Conservation (phyloP, 192 early-diverging fungal species). For the Backusella mclennaniae region DNA sequence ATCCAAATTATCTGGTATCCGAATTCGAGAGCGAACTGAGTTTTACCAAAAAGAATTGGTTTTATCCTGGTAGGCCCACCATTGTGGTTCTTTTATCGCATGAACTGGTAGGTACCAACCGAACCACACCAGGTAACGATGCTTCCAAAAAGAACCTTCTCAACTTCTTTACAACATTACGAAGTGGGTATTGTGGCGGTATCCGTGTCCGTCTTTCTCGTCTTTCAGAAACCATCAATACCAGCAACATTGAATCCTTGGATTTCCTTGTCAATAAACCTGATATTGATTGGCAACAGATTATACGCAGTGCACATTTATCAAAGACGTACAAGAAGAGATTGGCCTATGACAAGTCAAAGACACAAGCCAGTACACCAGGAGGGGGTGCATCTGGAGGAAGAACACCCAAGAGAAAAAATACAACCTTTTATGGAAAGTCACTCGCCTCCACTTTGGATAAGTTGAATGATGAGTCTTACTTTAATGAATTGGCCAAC, state of each 20-base stretch:
- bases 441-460: neutral
- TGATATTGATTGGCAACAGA: slow-evolving; percentile 52
- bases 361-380: slow-evolving; percentile 50
- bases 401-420: slow-evolving; percentile 24
- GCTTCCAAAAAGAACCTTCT: slow-evolving; percentile 60
- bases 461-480: slow-evolving; percentile 3
- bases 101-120: slow-evolving; percentile 67
- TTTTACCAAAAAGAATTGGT: slow-evolving; percentile 74
- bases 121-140: slow-evolving; percentile 19
- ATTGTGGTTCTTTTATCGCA: slow-evolving; percentile 71
- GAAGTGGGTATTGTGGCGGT: slow-evolving; percentile 57
- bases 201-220: slow-evolving; percentile 74
- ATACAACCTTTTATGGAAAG: slow-evolving; percentile 13
- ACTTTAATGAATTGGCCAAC: slow-evolving; percentile 29
- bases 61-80: slow-evolving; percentile 71
- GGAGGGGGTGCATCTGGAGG: slow-evolving; percentile 23
- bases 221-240: slow-evolving; percentile 72
- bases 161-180: slow-evolving; percentile 79
- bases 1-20: slow-evolving; percentile 80
- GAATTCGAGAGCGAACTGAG: slow-evolving; percentile 72
- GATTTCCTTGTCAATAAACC: slow-evolving; percentile 74
- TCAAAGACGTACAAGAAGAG: slow-evolving; percentile 37
- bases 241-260: slow-evolving; percentile 74
- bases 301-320: slow-evolving; percentile 43
- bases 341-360: slow-evolving; percentile 42